These are phyloP conservation scores for Cercophora samala DNA, from an alignment of 495 filamentous ascomycete genomes.

Conservation along the genomic window DNA sequence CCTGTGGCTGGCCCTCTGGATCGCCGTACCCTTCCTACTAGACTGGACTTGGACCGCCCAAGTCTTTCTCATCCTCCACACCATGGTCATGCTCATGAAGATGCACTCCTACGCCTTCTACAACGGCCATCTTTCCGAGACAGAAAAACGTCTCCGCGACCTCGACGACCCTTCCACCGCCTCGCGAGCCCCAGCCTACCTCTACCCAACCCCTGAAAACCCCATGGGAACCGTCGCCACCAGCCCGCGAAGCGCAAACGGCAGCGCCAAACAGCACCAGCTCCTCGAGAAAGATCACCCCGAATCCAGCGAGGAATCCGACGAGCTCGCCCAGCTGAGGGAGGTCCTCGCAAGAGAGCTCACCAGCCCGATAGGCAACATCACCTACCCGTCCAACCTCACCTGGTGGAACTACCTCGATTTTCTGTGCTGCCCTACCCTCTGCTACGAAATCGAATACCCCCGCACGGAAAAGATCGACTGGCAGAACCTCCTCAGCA, in stretches of 20 bases:
- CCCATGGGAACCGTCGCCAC: slow-evolving; percentile 40
- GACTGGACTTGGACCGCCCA: slow-evolving; percentile 92
- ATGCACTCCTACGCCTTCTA: slow-evolving; percentile 98
- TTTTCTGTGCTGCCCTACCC: slow-evolving; percentile 86
- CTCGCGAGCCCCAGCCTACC: slow-evolving; percentile 64
- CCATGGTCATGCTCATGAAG: slow-evolving; percentile 92
- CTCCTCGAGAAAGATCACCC: slow-evolving; percentile 36
- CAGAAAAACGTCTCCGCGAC: slow-evolving; percentile 68
- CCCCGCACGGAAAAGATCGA: slow-evolving; percentile 69
- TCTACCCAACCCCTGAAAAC: slow-evolving; percentile 67
- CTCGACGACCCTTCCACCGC: slow-evolving; percentile 75
- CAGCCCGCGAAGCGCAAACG: slow-evolving; percentile 37
- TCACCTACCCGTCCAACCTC: slow-evolving; percentile 89
- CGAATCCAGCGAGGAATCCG: slow-evolving; percentile 43
- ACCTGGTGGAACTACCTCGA: slow-evolving; percentile 78
- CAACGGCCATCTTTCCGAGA: slow-evolving; percentile 90
- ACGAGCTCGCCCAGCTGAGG: slow-evolving; percentile 63
- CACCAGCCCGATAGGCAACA: slow-evolving; percentile 79
- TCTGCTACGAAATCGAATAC: slow-evolving; percentile 98
- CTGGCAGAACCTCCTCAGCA: slow-evolving; percentile 81
- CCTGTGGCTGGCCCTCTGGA: slow-evolving; percentile 78
- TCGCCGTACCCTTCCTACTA: slow-evolving; percentile 82
- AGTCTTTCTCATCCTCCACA: slow-evolving; percentile 90
- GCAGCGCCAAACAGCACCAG: slow-evolving; percentile 34
- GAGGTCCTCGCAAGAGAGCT: slow-evolving; percentile 88